Conservation (phyloP, 2,329 filamentous ascomycete genomes). For the Drechslerella coelobrocha region DNA sequence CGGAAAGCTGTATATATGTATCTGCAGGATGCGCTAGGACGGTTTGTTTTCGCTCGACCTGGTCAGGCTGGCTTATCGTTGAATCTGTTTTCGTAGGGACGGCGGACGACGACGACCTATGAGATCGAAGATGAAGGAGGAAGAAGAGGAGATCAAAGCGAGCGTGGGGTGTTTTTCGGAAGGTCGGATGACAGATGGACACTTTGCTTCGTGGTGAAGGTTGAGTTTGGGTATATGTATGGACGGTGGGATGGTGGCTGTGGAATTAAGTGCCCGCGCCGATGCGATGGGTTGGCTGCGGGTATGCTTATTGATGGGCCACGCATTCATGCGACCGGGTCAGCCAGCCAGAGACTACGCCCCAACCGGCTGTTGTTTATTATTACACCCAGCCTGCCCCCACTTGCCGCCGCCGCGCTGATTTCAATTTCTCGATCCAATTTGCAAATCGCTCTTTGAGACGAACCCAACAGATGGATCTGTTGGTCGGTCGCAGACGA, state of each 20-base stretch:
- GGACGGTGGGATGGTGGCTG: constrained; percentile 1
- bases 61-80: not conserved
- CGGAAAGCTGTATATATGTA: not conserved
- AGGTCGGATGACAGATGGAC: constrained; percentile 36
- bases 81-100: not conserved
- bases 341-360: constrained; percentile 22
- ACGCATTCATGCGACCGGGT: constrained; percentile 27
- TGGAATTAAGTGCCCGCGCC: not conserved
- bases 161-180: constrained; percentile 3
- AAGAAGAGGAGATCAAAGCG: not conserved
- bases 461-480: not conserved
- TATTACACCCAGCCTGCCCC: constrained; percentile 8
- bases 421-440: constrained; percentile 44
- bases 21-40: not conserved
- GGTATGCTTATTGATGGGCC: no score
- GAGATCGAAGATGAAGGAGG: not conserved
- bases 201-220: constrained; percentile 21
- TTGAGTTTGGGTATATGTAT: not conserved
- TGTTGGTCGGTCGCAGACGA: not conserved
- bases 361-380: no score
- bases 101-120: no score
- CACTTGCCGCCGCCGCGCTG: not conserved
- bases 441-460: constrained; percentile 30
- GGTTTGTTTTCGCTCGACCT: not conserved
- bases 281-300: no score